Conservation (phyloP, 140 eudicot species). For the Artemisia princeps region DNA sequence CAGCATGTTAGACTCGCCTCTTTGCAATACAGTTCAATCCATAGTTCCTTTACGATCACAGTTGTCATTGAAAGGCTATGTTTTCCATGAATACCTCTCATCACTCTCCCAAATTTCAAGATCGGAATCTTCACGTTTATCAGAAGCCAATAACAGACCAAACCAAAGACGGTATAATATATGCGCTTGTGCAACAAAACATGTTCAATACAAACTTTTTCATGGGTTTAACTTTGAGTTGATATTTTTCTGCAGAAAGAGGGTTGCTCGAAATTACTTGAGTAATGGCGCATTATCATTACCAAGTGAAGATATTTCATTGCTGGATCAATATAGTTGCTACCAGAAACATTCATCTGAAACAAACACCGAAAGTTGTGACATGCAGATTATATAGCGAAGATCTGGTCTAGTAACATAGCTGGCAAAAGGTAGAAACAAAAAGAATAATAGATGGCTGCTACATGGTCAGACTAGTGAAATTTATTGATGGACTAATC, state of each 20-base stretch:
- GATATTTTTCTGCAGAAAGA: conserved; percentile 38
- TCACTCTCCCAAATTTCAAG: conserved; percentile 72
- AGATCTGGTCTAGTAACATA: neutral
- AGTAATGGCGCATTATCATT: conserved; percentile 52
- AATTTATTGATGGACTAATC: neutral
- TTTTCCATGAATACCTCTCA: conserved; percentile 80
- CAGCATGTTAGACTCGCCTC: conserved; percentile 48
- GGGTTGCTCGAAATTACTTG: conserved; percentile 59
- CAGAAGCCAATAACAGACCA: conserved; percentile 35
- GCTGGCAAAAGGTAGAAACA: conserved; percentile 19
- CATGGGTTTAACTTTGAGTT: neutral
- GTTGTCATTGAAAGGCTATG: conserved; percentile 48
- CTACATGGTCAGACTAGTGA: neutral
- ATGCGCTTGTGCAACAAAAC: neutral
- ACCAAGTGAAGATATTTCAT: conserved; percentile 60
- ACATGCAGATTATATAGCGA: conserved; percentile 9
- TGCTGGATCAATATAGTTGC: conserved; percentile 40
- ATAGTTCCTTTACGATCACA: conserved; percentile 53
- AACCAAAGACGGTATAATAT: conserved; percentile 52
- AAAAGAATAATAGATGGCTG: conserved; percentile 6
- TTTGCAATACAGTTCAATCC: conserved; percentile 46
- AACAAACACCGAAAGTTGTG: conserved; percentile 23
- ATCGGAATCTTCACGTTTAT: conserved; percentile 61
- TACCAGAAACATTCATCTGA: conserved; percentile 28
- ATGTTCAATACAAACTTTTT: neutral